Percentiles rank a stretch among this genome's conserved stretches.
phyloP scores from a whole-genome alignment of 2,329 filamentous ascomycete genomes.

The Ophiocordyceps camponoti-rufipedis region DNA sequence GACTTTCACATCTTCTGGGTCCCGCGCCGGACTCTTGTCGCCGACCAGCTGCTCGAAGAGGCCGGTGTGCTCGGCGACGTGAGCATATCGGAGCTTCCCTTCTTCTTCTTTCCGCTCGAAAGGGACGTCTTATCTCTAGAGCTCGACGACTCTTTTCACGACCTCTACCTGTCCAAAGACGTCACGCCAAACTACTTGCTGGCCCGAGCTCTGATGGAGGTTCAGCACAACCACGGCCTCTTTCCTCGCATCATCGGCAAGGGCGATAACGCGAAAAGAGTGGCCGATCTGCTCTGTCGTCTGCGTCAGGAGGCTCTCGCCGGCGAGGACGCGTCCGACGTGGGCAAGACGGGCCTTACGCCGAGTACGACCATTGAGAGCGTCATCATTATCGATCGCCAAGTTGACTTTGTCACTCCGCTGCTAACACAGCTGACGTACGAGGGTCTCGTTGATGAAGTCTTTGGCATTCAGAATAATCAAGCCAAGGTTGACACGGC shows the following conservation, averaged over 20 bases:
- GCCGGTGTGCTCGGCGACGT: conserved; percentile 85
- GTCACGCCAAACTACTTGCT: conserved; percentile 78
- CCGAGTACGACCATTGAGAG: conserved; percentile 82
- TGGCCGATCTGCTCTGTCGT: conserved; percentile 71
- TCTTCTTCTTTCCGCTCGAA: conserved; percentile 85
- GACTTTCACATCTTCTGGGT: conserved; percentile 97
- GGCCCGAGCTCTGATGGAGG: conserved; percentile 81
- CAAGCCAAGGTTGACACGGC: conserved; percentile 86
- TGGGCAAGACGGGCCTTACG: conserved; percentile 47
- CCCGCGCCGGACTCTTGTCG: conserved; percentile 76
- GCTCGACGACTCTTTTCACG: conserved; percentile 68
- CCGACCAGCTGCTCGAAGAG: conserved; percentile 81
- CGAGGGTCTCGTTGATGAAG: conserved; percentile 85
- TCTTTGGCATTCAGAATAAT: conserved; percentile 82
- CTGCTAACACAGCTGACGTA: conserved; percentile 92
- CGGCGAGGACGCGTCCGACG: conserved; percentile 52
- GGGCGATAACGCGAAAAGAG: conserved; percentile 77
- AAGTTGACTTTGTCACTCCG: conserved; percentile 83
- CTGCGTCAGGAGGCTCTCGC: conserved; percentile 83
- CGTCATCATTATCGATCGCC: conserved; percentile 85
- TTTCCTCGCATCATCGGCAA: conserved; percentile 93
- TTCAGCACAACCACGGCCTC: conserved; percentile 80
- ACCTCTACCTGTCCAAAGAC: conserved; percentile 80
- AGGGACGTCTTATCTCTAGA: conserved; percentile 83
- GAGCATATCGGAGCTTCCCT: conserved; percentile 68